Percentiles rank a stretch among this genome's conserved stretches.
These are phyloP conservation scores for Boechera divaricarpa DNA, from an alignment of 345 rosid species.

Conservation along the genomic window DNA sequence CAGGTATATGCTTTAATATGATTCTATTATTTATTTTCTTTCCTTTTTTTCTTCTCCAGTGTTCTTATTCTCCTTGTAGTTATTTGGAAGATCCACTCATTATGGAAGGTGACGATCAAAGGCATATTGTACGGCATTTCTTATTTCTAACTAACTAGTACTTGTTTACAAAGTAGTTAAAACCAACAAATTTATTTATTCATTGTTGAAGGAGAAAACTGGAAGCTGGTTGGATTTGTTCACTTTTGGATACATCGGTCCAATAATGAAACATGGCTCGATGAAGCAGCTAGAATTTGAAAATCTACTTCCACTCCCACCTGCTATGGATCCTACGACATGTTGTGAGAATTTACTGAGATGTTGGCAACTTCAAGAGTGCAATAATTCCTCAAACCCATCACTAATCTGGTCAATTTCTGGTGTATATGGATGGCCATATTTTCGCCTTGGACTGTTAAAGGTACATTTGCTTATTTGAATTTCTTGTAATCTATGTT, in stretches of 20 bases:
- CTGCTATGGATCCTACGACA: slow-evolving; percentile 73
- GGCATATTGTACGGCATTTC: slow-evolving; percentile 44
- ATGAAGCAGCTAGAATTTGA: slow-evolving; percentile 81
- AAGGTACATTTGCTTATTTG: slow-evolving; percentile 58
- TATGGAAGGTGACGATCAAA: slow-evolving; percentile 50
- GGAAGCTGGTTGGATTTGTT: slow-evolving; percentile 62
- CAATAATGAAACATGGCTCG: slow-evolving; percentile 69
- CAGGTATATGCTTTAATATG: slow-evolving; percentile 52
- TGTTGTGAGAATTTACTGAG: slow-evolving; percentile 63
- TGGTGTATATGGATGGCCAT: slow-evolving; percentile 83
- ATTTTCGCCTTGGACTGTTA: slow-evolving; percentile 72
- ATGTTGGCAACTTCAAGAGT: slow-evolving; percentile 69
- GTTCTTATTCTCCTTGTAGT: slow-evolving; percentile 46
- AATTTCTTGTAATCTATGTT: slow-evolving; percentile 6
- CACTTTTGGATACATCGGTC: slow-evolving; percentile 66
- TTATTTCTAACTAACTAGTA: not conserved
- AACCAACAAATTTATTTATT: slow-evolving; percentile 1
- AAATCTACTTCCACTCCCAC: slow-evolving; percentile 74
- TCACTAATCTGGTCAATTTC: slow-evolving; percentile 76
- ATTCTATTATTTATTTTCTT: not conserved
- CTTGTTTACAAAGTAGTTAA: slow-evolving; percentile 23
- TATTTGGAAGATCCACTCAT: slow-evolving; percentile 68
- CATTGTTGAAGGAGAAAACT: slow-evolving; percentile 50
- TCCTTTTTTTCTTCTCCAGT: not conserved
- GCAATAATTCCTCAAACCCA: slow-evolving; percentile 46